Conservation (phyloP, 1,284 basidiomycete genomes). For the Malassezia vespertilionis region DNA sequence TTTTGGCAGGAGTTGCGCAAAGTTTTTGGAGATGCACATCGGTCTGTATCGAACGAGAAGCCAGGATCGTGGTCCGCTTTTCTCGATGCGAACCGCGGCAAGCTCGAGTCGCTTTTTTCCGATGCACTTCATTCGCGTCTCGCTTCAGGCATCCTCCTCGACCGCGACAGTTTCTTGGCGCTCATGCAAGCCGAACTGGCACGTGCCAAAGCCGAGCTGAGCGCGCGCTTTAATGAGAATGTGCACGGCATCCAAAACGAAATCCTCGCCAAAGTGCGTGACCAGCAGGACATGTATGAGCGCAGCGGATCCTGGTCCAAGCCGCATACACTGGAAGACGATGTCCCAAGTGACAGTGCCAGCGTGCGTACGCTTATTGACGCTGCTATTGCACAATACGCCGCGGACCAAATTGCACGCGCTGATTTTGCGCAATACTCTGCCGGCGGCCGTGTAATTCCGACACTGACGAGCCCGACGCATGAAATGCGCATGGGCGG, state of each 20-base stretch:
- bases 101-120: not conserved
- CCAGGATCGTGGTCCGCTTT: slow-evolving; percentile 6
- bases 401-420: slow-evolving; percentile 66
- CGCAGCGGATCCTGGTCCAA: slow-evolving; percentile 17
- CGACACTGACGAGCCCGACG: slow-evolving; percentile 62
- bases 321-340: slow-evolving; percentile 1
- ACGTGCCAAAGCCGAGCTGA: slow-evolving; percentile 33
- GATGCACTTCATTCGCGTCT: not conserved
- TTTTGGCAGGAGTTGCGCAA: slow-evolving; percentile 51
- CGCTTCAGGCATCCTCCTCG: slow-evolving; percentile 1
- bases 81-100: slow-evolving; percentile 5
- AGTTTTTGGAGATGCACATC: slow-evolving; percentile 34
- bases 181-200: slow-evolving; percentile 46
- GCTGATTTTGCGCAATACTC: slow-evolving; percentile 77
- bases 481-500: slow-evolving; percentile 43
- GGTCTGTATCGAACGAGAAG: not conserved
- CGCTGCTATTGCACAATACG: slow-evolving; percentile 55
- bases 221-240: slow-evolving; percentile 37
- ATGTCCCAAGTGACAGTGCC: not conserved
- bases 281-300: slow-evolving; percentile 36
- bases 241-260: slow-evolving; percentile 24
- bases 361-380: slow-evolving; percentile 64
- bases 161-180: slow-evolving; percentile 15
- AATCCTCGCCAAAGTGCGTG: slow-evolving; percentile 23
- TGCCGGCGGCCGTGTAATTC: slow-evolving; percentile 68